These are phyloP conservation scores for Sutorius eximius DNA, from an alignment of 1,284 basidiomycete species.

Conservation along the genomic window DNA sequence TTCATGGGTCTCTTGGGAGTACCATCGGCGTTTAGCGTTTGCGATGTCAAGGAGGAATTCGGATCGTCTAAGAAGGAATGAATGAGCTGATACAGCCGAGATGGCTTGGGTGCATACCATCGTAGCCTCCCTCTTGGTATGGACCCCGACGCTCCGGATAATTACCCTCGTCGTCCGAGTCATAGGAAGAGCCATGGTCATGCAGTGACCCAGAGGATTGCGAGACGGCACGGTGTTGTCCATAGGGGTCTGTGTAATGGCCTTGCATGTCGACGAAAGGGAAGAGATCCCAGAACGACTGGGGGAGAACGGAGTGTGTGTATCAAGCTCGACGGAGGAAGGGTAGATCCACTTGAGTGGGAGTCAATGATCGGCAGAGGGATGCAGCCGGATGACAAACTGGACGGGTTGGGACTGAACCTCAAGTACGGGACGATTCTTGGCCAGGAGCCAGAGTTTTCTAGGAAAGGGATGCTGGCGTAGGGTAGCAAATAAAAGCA, in stretches of 20 bases:
- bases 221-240: constrained; percentile 23
- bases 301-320: constrained; percentile 1
- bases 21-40: constrained; percentile 78
- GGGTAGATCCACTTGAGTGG: constrained; percentile 13
- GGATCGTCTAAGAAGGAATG: constrained; percentile 42
- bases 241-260: constrained; percentile 19
- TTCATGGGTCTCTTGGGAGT: constrained; percentile 87
- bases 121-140: constrained; percentile 41
- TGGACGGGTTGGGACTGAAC: constrained; percentile 22
- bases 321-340: constrained; percentile 11
- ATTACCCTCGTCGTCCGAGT: constrained; percentile 47
- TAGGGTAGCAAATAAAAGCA: constrained; percentile 34
- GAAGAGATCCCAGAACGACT: constrained; percentile 4
- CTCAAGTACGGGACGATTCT: constrained; percentile 16
- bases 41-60: constrained; percentile 61
- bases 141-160: constrained; percentile 37
- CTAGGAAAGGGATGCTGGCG: constrained; percentile 31
- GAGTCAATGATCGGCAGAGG: constrained; percentile 30
- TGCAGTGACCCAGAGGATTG: constrained; percentile 31
- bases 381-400: constrained; percentile 31
- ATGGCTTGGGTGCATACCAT: constrained; percentile 38
- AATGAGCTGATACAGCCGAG: constrained; percentile 13
- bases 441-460: constrained; percentile 26
- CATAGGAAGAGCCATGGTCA: constrained; percentile 46
- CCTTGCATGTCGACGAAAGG: constrained; percentile 30